Conservation (phyloP, 441 rosid genomes). For the Rhodomyrtus psidioides region DNA sequence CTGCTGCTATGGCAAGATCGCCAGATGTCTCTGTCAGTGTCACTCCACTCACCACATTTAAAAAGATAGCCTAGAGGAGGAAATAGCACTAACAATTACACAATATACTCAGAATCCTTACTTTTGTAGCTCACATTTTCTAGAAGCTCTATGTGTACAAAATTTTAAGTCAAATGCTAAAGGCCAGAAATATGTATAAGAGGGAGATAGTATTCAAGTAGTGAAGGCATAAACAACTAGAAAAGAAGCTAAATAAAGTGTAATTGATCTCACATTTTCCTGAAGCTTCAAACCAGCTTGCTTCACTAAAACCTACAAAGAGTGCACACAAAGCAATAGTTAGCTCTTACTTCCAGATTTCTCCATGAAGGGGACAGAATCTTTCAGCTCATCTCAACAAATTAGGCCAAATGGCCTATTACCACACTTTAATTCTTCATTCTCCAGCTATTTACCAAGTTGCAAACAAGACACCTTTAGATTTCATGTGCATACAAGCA, state of each 20-base stretch:
- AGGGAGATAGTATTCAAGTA: neutral
- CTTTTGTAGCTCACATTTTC: neutral
- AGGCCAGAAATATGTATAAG: neutral
- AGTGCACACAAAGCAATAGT: neutral
- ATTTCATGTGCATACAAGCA: neutral
- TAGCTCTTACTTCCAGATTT: neutral
- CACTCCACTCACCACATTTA: slow-evolving; percentile 78
- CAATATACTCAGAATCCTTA: neutral
- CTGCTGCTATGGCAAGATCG: slow-evolving; percentile 92
- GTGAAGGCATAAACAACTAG: neutral
- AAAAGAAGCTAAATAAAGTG: neutral
- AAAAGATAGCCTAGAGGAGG: slow-evolving; percentile 45
- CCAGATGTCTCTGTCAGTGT: slow-evolving; percentile 79
- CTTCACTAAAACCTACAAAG: slow-evolving; percentile 67
- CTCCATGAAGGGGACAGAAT: neutral
- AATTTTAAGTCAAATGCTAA: neutral
- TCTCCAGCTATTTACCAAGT: neutral
- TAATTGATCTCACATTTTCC: slow-evolving; percentile 50
- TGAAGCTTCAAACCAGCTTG: slow-evolving; percentile 90
- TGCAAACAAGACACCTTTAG: neutral
- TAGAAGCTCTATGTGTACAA: neutral
- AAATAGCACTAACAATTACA: neutral
- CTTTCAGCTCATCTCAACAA: neutral
- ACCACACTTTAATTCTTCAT: neutral
- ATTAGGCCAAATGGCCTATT: neutral